phyloP scores from a whole-genome alignment of 2,329 filamentous ascomycete species.

The Fusarium subtropicale region DNA sequence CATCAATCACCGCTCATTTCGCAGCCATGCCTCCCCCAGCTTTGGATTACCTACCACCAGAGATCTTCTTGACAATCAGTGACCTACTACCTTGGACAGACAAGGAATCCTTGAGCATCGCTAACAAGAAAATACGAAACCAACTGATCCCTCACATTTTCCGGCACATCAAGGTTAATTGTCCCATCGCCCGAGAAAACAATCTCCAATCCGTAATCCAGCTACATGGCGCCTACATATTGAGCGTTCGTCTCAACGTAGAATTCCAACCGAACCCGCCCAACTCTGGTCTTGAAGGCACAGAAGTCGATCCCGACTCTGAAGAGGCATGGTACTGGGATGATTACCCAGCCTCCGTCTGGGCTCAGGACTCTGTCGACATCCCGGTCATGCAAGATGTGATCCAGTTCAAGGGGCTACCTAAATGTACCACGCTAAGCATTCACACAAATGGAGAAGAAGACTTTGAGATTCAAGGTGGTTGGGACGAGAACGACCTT shows the following conservation, averaged over 20 bases:
- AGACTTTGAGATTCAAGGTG: neutral
- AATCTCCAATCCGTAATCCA: neutral
- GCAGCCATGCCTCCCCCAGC: neutral
- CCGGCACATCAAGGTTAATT: conserved; percentile 1
- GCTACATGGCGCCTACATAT: neutral
- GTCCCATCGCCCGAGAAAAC: conserved; percentile 4
- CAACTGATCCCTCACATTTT: conserved; percentile 1
- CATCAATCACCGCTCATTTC: neutral
- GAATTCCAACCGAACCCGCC: neutral
- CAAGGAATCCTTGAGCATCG: neutral
- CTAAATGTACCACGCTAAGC: neutral
- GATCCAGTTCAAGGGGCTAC: conserved; percentile 7
- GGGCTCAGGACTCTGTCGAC: conserved; percentile 4
- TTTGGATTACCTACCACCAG: conserved; percentile 1
- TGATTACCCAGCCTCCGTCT: conserved; percentile 5
- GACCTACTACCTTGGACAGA: neutral
- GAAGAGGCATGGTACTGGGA: neutral
- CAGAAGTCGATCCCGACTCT: neutral
- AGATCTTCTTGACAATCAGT: neutral
- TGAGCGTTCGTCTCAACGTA: neutral
- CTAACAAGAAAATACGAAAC: neutral
- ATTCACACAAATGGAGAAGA: neutral
- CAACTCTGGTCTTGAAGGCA: neutral
- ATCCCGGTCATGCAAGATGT: neutral
- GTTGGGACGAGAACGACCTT: conserved; percentile 6